phyloP scores from a whole-genome alignment of 805 yeast genomes.

The Kuraishia hungarica region DNA sequence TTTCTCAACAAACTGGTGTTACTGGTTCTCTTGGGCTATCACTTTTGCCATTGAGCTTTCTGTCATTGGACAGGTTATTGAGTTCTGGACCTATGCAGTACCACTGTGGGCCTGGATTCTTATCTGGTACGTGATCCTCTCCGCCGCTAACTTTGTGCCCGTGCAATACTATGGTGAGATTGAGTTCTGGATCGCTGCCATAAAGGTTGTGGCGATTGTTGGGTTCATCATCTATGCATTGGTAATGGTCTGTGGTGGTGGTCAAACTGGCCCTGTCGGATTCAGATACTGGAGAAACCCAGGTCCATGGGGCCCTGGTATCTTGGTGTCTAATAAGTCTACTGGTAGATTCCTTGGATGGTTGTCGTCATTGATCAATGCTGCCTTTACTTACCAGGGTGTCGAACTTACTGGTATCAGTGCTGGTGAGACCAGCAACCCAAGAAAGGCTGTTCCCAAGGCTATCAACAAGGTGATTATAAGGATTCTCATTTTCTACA shows the following conservation, averaged over 20 bases:
- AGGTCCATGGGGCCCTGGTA: slow-evolving; percentile 32
- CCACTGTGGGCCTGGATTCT: slow-evolving; percentile 50
- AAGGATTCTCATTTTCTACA: slow-evolving; percentile 46
- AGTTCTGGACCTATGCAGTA: slow-evolving; percentile 40
- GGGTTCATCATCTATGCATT: slow-evolving; percentile 61
- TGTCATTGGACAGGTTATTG: slow-evolving; percentile 46
- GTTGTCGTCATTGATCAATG: slow-evolving; percentile 44
- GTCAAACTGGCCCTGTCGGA: slow-evolving; percentile 55
- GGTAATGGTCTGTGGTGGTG: slow-evolving; percentile 69
- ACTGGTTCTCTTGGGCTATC: slow-evolving; percentile 42
- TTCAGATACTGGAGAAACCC: slow-evolving; percentile 35
- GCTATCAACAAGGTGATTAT: slow-evolving; percentile 46
- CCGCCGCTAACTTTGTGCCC: slow-evolving; percentile 33
- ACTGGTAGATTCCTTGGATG: slow-evolving; percentile 43
- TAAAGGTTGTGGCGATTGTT: slow-evolving; percentile 56
- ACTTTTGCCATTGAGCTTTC: slow-evolving; percentile 50
- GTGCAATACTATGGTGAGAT: slow-evolving; percentile 41
- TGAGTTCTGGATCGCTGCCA: slow-evolving; percentile 49
- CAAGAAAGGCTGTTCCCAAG: slow-evolving; percentile 40
- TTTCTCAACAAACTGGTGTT: slow-evolving; percentile 47
- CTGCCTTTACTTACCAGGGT: slow-evolving; percentile 41
- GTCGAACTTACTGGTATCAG: slow-evolving; percentile 43
- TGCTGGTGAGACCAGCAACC: slow-evolving; percentile 38
- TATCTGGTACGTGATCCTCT: slow-evolving; percentile 32
- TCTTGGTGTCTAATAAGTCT: slow-evolving; percentile 30